phyloP scores from a whole-genome alignment of 1,139 yeast species.

The Geotrichum cucujoidarum region DNA sequence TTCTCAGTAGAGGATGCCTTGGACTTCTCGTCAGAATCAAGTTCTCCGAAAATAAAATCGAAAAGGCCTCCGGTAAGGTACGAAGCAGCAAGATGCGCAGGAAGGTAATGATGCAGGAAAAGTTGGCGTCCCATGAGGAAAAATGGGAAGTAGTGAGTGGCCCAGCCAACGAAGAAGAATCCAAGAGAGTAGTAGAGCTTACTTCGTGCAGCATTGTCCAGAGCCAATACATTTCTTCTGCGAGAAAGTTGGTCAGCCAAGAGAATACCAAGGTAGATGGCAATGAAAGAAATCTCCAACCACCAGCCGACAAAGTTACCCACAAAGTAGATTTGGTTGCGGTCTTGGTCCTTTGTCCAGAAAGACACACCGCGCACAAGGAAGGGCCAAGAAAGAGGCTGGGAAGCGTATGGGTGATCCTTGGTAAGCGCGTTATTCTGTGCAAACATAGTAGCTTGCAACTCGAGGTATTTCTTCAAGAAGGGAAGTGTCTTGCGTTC shows the following conservation, averaged over 20 bases:
- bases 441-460: conserved; percentile 83
- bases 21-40: conserved; percentile 25
- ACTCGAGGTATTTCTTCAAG: conserved; percentile 80
- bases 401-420: conserved; percentile 94
- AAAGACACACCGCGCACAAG: conserved; percentile 88
- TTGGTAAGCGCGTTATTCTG: conserved; percentile 84
- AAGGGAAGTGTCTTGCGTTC: conserved; percentile 61
- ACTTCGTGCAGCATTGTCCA: conserved; percentile 61
- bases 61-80: conserved; percentile 74
- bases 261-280: conserved; percentile 57
- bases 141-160: conserved; percentile 85
- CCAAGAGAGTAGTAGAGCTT: conserved; percentile 77
- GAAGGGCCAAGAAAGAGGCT: conserved; percentile 93
- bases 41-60: conserved; percentile 69
- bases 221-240: conserved; percentile 60
- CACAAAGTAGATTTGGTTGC: conserved; percentile 73
- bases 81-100: conserved; percentile 91
- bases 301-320: conserved; percentile 95
- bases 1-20: neutral
- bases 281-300: conserved; percentile 67
- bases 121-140: conserved; percentile 89
- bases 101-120: conserved; percentile 90
- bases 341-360: conserved; percentile 70
- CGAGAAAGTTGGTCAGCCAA: conserved; percentile 73
- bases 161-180: conserved; percentile 83